Percentiles rank a stretch among this genome's conserved stretches.
These are phyloP conservation scores for Chloromonas sp. DNA, from an alignment of 163 green algal genomes.

Conservation along the genomic window DNA sequence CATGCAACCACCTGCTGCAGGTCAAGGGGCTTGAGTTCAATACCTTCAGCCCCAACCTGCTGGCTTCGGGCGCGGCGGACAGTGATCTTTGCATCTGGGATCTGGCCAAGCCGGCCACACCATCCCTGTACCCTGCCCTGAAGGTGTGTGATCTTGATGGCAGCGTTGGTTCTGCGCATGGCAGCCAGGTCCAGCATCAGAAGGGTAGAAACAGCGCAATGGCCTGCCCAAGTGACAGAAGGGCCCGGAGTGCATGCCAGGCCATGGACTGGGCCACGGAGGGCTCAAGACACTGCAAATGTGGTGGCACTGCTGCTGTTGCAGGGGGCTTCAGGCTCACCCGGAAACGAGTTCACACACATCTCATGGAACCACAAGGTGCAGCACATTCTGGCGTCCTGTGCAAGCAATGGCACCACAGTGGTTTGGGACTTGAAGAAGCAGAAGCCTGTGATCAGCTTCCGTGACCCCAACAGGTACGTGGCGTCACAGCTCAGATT, in stretches of 20 bases:
- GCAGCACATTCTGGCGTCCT: slow-evolving; percentile 91
- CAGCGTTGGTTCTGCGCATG: neutral
- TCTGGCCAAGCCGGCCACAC: slow-evolving; percentile 68
- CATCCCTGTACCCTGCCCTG: slow-evolving; percentile 72
- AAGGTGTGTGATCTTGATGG: slow-evolving; percentile 33
- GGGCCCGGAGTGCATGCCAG: too few relatives aligned
- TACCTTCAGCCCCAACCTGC: slow-evolving; percentile 76
- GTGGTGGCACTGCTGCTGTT: neutral
- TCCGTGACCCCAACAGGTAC: slow-evolving; percentile 73
- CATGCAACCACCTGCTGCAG: slow-evolving; percentile 22
- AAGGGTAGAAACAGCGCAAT: neutral
- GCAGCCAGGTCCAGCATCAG: neutral
- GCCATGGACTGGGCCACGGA: too few relatives aligned
- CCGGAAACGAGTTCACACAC: slow-evolving; percentile 67
- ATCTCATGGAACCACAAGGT: slow-evolving; percentile 94
- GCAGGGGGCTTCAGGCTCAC: slow-evolving; percentile 1
- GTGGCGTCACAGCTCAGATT: neutral
- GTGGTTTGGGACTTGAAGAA: slow-evolving; percentile 95
- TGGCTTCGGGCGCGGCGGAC: slow-evolving; percentile 81
- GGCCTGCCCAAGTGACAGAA: neutral
- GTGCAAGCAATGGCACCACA: slow-evolving; percentile 63
- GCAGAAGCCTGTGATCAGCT: slow-evolving; percentile 85
- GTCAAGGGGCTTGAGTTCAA: slow-evolving; percentile 92
- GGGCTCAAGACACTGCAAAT: too few relatives aligned
- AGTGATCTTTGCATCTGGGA: slow-evolving; percentile 93